Base-by-base conservation (phyloP, 2,329 filamentous ascomycete species). In the Talaromyces sp. region DNA sequence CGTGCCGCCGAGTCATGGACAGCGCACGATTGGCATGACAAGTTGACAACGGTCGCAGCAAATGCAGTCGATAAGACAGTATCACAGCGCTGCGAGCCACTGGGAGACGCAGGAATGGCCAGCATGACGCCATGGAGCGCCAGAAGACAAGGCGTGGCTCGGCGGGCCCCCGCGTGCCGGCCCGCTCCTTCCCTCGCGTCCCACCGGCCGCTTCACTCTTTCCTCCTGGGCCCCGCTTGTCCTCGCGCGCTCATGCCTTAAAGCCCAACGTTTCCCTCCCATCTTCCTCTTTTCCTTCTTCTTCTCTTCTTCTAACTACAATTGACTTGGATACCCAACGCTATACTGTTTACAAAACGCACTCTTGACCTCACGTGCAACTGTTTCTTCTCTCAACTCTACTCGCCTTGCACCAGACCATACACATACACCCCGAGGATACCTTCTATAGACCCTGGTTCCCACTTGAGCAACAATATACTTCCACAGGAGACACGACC, bases 121-220 rank as follows among this genome's bases (percentile, higher is more conserved):
- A 15, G 15, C 54, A 32, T 56, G 54, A 22, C 30, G 62, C 62
- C 63, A 63, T 57, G 52, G 30, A 57, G 59, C 42, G 28, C 47
- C 52, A 22, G 32, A 56, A 42, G 39, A 51, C 49, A 5, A 53
- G 49, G n/a, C 27, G 39, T 60, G 56, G 52, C 27, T 42, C 62
- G 61, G 52, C 57, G 62, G 62, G 33, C 55, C 62, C 60, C 58
- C 47, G 62, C 62, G 59, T 59, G 55, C 60, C 62, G 59, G 62
- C 19, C 62, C 62, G 62, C 59, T 36, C 53, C 62, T 59, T 63
- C 62, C 58, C 47, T 53, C 49, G 19, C 15, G 52, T 11, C 58
- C 52, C 53, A 55, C 58, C 33, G 33, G 52, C 32, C 52, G 27
- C 52, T 32, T 30, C 36, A 61, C 42, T 62, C 36, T 54, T 32